Evolutionary conservation across 2,329 filamentous ascomycete genomes (phyloP), one percentile per base, ranked within the genome.

Genomic region (Pseudogymnoascus sp.): DNA sequence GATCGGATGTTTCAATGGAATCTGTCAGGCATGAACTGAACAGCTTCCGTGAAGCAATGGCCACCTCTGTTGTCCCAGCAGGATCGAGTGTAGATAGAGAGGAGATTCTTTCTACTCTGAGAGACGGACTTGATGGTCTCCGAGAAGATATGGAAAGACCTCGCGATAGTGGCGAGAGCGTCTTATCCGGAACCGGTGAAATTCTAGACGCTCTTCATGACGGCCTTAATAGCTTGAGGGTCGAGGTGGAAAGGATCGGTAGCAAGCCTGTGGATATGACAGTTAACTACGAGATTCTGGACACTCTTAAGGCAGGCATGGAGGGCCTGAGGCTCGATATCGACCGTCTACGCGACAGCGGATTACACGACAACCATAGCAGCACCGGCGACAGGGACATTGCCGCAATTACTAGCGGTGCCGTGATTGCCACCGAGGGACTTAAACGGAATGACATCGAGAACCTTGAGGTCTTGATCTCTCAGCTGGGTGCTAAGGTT

Each of bases 151-250:
- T 96, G 58, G 78, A 82, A 65, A 87, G 64, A 35, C 66, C 68
- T 14, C 65, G 66, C n/a, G 66, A 68, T 18, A 65, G 62, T 30
- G 66, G 67, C 39, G 70, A 71, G 43, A 69, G 67, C 59, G 61
- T 68, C 60, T 50, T 67, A 20, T 69, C 69, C 14, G 90, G 92
- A 65, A 93, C 91, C 0, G 89, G 91, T 59, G 91, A 97, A 69
- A 89, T 96, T 9, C 79, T 97, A 1, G 91, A 96, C 70, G 89
- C 92, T 1, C 79, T 97, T 60, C 92, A 95, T 62, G 91, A 97
- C 72, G 92, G 92, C 1, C 81, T 97, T 6, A 86, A 89, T 64
- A 86, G 87, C 57, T 78, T 97, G 7, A 85, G 89, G 25, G 78
- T 80, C 28, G 88, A 91, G 64, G 87, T 97, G 62, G 91, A 96